Evolutionary conservation across 83 land plant species (phyloP).

Genomic region (Picea abies): DNA sequence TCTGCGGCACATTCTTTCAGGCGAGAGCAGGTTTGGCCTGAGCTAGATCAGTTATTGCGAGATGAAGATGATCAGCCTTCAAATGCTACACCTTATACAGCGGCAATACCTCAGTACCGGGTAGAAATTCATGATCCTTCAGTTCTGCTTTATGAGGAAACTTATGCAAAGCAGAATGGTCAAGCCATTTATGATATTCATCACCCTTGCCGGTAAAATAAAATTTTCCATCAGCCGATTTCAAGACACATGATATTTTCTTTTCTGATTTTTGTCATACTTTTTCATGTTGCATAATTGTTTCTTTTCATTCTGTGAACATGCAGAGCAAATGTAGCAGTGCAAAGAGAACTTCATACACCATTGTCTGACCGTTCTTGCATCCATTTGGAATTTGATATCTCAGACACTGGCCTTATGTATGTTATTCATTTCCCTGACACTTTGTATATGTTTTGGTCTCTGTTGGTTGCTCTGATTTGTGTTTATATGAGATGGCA

Average conservation of each 20-base stretch:
- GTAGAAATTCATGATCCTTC: slow-evolving; percentile 54
- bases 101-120: slow-evolving; percentile 86
- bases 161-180: slow-evolving; percentile 57
- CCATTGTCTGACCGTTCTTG: slow-evolving; percentile 83
- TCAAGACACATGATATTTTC: neutral
- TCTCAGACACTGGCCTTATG: slow-evolving; percentile 66
- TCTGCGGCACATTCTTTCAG: slow-evolving; percentile 27
- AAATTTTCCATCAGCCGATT: neutral
- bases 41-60: slow-evolving; percentile 72
- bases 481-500: too few relatives aligned
- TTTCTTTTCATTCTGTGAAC: neutral
- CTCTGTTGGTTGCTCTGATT: slow-evolving; percentile 3
- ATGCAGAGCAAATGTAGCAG: slow-evolving; percentile 73
- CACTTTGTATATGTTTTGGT: neutral
- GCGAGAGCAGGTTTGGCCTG: slow-evolving; percentile 92
- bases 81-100: slow-evolving; percentile 81
- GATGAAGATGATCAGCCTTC: slow-evolving; percentile 62
- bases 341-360: slow-evolving; percentile 71
- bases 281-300: neutral
- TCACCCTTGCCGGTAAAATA: slow-evolving; percentile 82
- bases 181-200: slow-evolving; percentile 71
- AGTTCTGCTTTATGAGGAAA: slow-evolving; percentile 28
- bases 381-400: slow-evolving; percentile 85
- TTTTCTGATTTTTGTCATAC: neutral
- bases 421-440: slow-evolving; percentile 29